Evolutionary conservation across 768 basidiomycete genomes (phyloP), one percentile per base, ranked within the genome.

Genomic region (Clitopilus hobsonii): DNA sequence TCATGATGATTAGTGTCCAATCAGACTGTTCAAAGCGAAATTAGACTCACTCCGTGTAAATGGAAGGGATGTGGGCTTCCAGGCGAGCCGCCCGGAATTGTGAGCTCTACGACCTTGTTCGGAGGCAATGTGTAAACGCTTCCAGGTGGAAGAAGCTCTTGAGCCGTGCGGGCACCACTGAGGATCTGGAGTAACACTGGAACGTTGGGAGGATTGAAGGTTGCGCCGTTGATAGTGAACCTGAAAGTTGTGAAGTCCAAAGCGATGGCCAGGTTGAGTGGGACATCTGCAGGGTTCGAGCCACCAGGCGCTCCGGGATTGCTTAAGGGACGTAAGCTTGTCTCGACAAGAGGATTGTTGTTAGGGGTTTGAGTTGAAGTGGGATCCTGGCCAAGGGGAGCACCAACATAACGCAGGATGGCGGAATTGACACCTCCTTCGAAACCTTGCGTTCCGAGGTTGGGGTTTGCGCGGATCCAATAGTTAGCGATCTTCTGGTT

Each of bases 161-260:
- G 54, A 10, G 77, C 72, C 29, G 59, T 53, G 26, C 61, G 64
- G n/a, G 69, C 67, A 20, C 78, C 77, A 48, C 70, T 75, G 36
- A 78, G 51, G 5, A 78, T 74, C 56, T 78, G 77, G 32, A 78
- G 64, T 2, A 78, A 62, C 1, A 75, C 76, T 1, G 77, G 78
- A 1, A 72, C 69, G 4, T 65, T 61, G 0, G 76, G 76, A 1
- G 70, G 63, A 8, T 41, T 26, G 54, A 63, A 72, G 3, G 58
- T 51, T 24, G 38, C 62, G n/a, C 67, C 67, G 52, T 70, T 71
- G 45, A 77, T 59, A 5, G 57, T 56, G 62, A 71, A 77, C 5
- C 60, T 54, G 3, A 54, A n/a, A 1, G 53, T 52, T 4, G 49
- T 23, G 7, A 56, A 38, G 26, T 62, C 49, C 25, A 66, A 62